phyloP scores from a whole-genome alignment of 176 grass and related monocot genomes.

The Lolium multiflorum region DNA sequence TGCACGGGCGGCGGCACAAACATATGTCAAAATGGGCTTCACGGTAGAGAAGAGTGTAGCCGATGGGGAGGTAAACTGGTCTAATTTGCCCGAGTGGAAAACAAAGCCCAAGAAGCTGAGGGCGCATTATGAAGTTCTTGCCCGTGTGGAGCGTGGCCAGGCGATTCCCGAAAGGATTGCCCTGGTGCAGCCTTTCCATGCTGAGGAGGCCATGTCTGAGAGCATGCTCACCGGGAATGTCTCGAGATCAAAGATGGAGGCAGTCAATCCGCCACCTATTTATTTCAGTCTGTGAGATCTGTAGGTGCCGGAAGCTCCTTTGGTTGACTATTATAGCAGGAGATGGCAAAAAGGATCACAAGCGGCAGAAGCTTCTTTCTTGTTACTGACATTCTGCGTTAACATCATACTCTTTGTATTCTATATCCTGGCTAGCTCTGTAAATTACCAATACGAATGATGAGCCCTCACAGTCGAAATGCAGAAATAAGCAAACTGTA shows the following conservation, averaged over 20 bases:
- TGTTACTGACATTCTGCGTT: background rate
- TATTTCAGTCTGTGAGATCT: slow-evolving; percentile 77
- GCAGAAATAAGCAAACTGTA: slow-evolving; percentile 1
- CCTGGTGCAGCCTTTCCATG: slow-evolving; percentile 55
- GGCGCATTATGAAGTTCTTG: slow-evolving; percentile 83
- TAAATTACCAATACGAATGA: slow-evolving; percentile 35
- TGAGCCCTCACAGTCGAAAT: background rate
- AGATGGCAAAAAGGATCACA: slow-evolving; percentile 15
- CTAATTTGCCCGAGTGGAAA: slow-evolving; percentile 60
- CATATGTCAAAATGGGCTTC: slow-evolving; percentile 86
- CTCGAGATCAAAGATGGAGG: slow-evolving; percentile 56
- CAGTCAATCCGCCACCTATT: slow-evolving; percentile 47
- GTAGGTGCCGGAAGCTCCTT: slow-evolving; percentile 27
- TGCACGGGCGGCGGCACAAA: slow-evolving; percentile 68
- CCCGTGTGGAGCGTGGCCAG: slow-evolving; percentile 69
- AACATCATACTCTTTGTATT: slow-evolving; percentile 32
- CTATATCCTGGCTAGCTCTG: slow-evolving; percentile 5
- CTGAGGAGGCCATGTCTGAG: slow-evolving; percentile 27
- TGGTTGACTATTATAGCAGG: slow-evolving; percentile 11
- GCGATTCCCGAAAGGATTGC: slow-evolving; percentile 77
- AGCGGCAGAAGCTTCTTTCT: background rate
- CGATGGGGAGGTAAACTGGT: slow-evolving; percentile 68
- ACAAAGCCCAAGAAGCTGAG: slow-evolving; percentile 72
- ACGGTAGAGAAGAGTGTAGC: slow-evolving; percentile 57
- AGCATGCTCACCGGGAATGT: slow-evolving; percentile 62